Evolutionary conservation across 2,329 filamentous ascomycete species (phyloP).

Genomic region (Monosporascus sp.): DNA sequence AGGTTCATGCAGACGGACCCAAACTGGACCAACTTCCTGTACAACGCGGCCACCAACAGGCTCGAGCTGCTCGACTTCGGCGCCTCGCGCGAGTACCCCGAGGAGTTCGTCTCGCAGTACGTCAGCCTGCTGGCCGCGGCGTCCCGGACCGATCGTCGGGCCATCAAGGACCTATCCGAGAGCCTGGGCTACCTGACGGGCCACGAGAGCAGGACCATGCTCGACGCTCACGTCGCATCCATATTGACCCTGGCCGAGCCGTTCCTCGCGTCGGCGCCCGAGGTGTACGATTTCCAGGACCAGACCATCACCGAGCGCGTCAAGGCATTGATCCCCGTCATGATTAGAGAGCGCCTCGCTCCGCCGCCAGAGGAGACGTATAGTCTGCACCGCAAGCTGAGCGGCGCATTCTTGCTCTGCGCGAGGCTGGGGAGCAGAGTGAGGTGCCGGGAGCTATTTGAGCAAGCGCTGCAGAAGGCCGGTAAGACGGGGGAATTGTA

Average conservation of each 20-base stretch:
- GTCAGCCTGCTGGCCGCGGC: constrained; percentile 76
- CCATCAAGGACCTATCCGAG: constrained; percentile 64
- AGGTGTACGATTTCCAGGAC: constrained; percentile 84
- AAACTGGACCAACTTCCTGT: constrained; percentile 99
- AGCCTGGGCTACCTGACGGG: constrained; percentile 88
- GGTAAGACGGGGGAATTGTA: constrained; percentile 12
- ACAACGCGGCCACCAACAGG: constrained; percentile 64
- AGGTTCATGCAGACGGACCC: constrained; percentile 98
- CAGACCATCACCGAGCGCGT: constrained; percentile 97
- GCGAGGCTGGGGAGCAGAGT: constrained; percentile 81
- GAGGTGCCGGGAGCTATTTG: constrained; percentile 74
- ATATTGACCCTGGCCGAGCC: constrained; percentile 90
- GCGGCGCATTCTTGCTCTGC: constrained; percentile 90
- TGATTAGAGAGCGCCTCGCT: constrained; percentile 82
- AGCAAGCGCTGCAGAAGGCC: constrained; percentile 42
- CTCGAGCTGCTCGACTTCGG: constrained; percentile 95
- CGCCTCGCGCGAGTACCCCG: constrained; percentile 79
- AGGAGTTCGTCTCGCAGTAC: constrained; percentile 74
- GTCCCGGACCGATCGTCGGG: constrained; percentile 59
- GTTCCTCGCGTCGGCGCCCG: constrained; percentile 70
- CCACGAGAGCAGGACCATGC: constrained; percentile 78
- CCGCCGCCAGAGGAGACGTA: constrained; percentile 98
- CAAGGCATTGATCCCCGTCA: constrained; percentile 79
- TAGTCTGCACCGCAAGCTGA: constrained; percentile 88
- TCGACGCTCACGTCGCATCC: constrained; percentile 83